Evolutionary conservation across 371 early-diverging fungal genomes (phyloP).

Genomic region (Mucor velutinosus): DNA sequence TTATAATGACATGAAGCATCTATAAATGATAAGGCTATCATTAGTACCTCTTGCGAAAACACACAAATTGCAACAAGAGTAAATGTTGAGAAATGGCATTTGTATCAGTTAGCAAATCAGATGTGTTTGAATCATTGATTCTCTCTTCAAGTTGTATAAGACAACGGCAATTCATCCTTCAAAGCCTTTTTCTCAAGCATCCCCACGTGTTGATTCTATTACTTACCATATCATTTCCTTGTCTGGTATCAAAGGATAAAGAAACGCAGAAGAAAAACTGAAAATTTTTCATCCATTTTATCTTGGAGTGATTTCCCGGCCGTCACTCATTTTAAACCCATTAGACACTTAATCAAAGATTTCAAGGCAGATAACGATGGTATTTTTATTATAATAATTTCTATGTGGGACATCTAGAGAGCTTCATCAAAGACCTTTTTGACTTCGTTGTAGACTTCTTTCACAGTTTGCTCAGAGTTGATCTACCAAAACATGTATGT

Average conservation of each 20-base stretch:
- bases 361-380: not conserved
- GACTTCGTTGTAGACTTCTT: slow-evolving; percentile 58
- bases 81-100: not conserved
- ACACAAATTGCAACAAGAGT: not conserved
- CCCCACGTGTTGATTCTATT: not conserved
- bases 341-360: not conserved
- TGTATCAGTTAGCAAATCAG: slow-evolving; percentile 31
- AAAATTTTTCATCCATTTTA: not conserved
- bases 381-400: not conserved
- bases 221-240: slow-evolving; percentile 8
- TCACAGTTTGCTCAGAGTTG: slow-evolving; percentile 53
- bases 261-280: not conserved
- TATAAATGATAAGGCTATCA: not conserved
- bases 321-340: not conserved
- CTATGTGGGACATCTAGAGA: slow-evolving; percentile 1
- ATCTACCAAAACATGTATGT: slow-evolving; percentile 52
- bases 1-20: not conserved
- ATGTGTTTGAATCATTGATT: slow-evolving; percentile 28
- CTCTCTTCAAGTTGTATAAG: slow-evolving; percentile 24
- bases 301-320: not conserved
- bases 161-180: slow-evolving; percentile 25
- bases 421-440: slow-evolving; percentile 47
- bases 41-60: not conserved
- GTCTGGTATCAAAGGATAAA: not conserved
- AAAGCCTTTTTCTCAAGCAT: not conserved